A percentile compares a stretch with the other conserved stretches of the same genome.
phyloP scores from a whole-genome alignment of 352 stramenopile species.

The Phytophthora sp. region DNA sequence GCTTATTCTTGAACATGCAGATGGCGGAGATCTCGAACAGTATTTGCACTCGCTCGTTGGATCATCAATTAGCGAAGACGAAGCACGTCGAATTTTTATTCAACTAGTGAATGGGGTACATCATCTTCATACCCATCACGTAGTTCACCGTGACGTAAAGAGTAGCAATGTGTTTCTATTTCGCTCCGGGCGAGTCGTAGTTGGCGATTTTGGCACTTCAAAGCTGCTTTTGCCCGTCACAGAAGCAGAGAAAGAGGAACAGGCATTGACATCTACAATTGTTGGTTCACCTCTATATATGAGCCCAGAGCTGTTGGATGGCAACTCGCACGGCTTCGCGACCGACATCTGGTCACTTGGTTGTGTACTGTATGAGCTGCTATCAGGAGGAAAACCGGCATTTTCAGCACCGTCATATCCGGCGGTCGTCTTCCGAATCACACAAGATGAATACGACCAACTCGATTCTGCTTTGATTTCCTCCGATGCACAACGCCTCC shows the following conservation, averaged over 20 bases:
- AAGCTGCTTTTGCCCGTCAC: constrained; percentile 39
- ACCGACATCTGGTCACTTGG: constrained; percentile 85
- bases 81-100: constrained; percentile 40
- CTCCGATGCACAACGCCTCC: constrained; percentile 16
- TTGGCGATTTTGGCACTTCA: constrained; percentile 77
- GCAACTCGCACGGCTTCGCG: constrained; percentile 55
- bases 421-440: constrained; percentile 55
- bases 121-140: constrained; percentile 56
- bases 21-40: constrained; percentile 61
- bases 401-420: constrained; percentile 72
- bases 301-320: constrained; percentile 73
- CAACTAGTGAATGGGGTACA: constrained; percentile 90
- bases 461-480: constrained; percentile 22
- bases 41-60: constrained; percentile 27
- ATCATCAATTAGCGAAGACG: constrained; percentile 4
- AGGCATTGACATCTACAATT: constrained; percentile 45
- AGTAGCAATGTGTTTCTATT: constrained; percentile 88
- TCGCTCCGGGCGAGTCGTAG: constrained; percentile 71
- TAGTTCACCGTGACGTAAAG: constrained; percentile 90
- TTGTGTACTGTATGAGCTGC: constrained; percentile 80
- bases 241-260: neutral
- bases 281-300: constrained; percentile 81
- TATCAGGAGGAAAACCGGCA: constrained; percentile 42
- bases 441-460: constrained; percentile 37
- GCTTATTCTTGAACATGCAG: constrained; percentile 75